phyloP scores from a whole-genome alignment of 208 protist genomes.

The Blechomonas ayalai region DNA sequence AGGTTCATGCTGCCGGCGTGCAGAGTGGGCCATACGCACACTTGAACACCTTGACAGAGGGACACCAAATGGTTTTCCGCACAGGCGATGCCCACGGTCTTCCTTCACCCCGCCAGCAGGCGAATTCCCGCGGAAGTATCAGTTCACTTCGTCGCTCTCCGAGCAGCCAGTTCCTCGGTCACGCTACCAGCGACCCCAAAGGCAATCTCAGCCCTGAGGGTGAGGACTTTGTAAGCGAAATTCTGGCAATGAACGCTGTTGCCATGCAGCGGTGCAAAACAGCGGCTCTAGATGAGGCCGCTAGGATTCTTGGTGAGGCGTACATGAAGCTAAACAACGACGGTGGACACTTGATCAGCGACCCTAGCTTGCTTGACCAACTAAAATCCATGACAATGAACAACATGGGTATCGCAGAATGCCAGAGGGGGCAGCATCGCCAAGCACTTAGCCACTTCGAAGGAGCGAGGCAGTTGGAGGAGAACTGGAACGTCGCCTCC shows the following conservation, averaged over 20 bases:
- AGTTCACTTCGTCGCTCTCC: too few relatives aligned
- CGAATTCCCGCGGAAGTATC: too few relatives aligned
- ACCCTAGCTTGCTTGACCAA: constrained; percentile 40
- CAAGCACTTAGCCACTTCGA: constrained; percentile 85
- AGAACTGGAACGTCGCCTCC: constrained; percentile 62
- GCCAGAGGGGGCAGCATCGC: constrained; percentile 67
- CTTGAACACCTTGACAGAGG: too few relatives aligned
- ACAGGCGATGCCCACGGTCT: too few relatives aligned
- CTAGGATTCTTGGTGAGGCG: constrained; percentile 37
- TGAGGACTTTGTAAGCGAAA: constrained; percentile 60
- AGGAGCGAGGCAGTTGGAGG: constrained; percentile 68
- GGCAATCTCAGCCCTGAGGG: constrained; percentile 10
- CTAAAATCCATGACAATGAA: constrained; percentile 77
- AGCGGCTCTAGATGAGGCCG: constrained; percentile 40
- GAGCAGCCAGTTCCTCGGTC: too few relatives aligned
- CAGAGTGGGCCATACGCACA: too few relatives aligned
- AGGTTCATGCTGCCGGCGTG: too few relatives aligned
- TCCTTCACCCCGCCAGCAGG: too few relatives aligned
- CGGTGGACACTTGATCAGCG: constrained; percentile 3
- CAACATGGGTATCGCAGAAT: constrained; percentile 84
- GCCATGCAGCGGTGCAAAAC: constrained; percentile 69
- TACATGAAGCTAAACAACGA: constrained; percentile 43
- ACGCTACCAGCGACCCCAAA: background rate
- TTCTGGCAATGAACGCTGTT: constrained; percentile 76
- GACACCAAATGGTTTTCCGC: too few relatives aligned